Evolutionary conservation across 108 stramenopile species (phyloP).

Genomic region (Bacterosira constricta): DNA sequence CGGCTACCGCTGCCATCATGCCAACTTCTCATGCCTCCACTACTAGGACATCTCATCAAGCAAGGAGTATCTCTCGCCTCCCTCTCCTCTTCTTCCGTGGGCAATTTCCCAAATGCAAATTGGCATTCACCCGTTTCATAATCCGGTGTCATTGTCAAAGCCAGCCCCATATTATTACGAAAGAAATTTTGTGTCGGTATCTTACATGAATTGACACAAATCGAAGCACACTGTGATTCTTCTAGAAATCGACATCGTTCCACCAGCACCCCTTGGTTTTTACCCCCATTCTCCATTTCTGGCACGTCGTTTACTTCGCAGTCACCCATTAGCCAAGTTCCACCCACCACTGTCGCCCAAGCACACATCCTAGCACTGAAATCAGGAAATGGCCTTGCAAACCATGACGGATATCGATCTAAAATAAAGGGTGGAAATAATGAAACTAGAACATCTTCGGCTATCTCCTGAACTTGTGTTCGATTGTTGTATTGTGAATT

Average conservation of each 20-base stretch:
- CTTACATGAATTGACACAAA: constrained; percentile 95
- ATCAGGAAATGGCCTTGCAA: constrained; percentile 75
- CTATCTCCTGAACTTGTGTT: constrained; percentile 51
- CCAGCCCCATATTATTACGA: constrained; percentile 82
- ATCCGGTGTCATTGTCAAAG: constrained; percentile 86
- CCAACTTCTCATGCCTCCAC: constrained; percentile 63
- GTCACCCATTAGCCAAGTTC: constrained; percentile 95
- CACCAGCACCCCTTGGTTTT: constrained; percentile 80
- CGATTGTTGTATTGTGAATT: constrained; percentile 62
- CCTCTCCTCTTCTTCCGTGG: constrained; percentile 63
- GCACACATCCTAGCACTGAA: constrained; percentile 91
- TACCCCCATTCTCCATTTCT: constrained; percentile 41
- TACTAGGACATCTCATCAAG: constrained; percentile 75
- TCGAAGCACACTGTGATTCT: constrained; percentile 85
- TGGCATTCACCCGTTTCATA: constrained; percentile 89
- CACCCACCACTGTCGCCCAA: constrained; percentile 82
- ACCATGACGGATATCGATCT: constrained; percentile 73
- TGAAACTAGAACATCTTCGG: constrained; percentile 63
- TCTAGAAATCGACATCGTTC: constrained; percentile 95
- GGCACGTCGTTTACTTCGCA: constrained; percentile 85
- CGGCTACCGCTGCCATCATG: constrained; percentile 31
- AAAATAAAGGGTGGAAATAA: constrained; percentile 46
- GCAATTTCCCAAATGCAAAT: constrained; percentile 78
- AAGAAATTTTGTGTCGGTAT: constrained; percentile 95
- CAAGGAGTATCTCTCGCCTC: constrained; percentile 76